A percentile compares a stretch with the other conserved stretches of the same genome.
Conservation (phyloP, 1,284 basidiomycete species). For the Mycena citricolor region DNA sequence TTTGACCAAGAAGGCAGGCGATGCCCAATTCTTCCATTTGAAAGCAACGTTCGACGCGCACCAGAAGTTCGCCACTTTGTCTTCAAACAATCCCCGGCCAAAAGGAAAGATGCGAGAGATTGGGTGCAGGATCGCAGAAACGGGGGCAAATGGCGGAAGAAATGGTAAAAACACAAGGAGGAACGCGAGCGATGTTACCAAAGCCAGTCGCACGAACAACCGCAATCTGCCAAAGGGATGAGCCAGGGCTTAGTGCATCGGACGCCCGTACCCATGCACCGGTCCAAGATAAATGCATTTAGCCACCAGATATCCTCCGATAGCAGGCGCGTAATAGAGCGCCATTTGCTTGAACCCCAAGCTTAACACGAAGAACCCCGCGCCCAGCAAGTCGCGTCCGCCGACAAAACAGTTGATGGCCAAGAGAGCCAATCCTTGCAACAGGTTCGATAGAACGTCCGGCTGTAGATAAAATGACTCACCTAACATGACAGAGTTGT, state of each 20-base stretch:
- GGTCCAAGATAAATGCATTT: conserved; percentile 77
- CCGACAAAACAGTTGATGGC: conserved; percentile 68
- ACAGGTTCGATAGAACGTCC: conserved; percentile 4
- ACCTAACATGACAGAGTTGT: conserved; percentile 90
- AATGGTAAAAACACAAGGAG: conserved; percentile 74
- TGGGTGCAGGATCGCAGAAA: conserved; percentile 56
- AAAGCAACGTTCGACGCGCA: conserved; percentile 87
- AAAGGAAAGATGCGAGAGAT: conserved; percentile 89
- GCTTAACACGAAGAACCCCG: conserved; percentile 79
- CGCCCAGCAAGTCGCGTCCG: conserved; percentile 73
- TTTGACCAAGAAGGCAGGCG: conserved; percentile 51
- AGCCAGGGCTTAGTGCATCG: conserved; percentile 11
- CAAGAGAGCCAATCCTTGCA: conserved; percentile 67
- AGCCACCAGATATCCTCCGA: conserved; percentile 80
- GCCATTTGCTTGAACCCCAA: conserved; percentile 96
- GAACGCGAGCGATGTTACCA: conserved; percentile 61
- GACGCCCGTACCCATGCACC: conserved; percentile 59
- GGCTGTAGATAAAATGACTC: conserved; percentile 22
- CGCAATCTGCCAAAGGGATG: conserved; percentile 40
- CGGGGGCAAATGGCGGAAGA: conserved; percentile 58
- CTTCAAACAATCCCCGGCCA: conserved; percentile 87
- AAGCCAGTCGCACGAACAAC: conserved; percentile 70
- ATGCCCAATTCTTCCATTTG: conserved; percentile 71
- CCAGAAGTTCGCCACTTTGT: conserved; percentile 97
- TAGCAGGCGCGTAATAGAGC: conserved; percentile 88